phyloP scores from a whole-genome alignment of 345 rosid species.

The Populus nigra region DNA sequence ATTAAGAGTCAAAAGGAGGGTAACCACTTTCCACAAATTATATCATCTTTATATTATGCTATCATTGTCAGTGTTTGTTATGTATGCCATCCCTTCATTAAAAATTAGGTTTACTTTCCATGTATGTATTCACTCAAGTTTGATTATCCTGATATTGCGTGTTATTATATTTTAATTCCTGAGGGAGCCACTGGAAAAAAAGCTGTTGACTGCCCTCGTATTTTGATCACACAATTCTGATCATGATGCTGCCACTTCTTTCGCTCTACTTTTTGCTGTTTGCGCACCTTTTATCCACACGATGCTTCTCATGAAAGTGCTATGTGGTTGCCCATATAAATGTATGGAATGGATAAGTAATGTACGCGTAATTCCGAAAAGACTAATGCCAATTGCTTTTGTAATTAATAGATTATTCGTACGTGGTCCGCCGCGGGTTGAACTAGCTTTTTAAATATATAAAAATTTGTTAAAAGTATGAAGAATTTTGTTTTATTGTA shows the following conservation, averaged over 20 bases:
- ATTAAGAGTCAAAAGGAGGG: slow-evolving; percentile 18
- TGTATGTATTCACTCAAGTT: neutral
- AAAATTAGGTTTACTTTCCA: neutral
- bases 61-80: slow-evolving; percentile 13
- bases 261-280: neutral
- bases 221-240: neutral
- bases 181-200: neutral
- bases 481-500: too few relatives aligned
- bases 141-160: neutral
- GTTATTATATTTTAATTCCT: neutral
- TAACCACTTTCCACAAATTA: slow-evolving; percentile 15
- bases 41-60: neutral
- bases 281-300: neutral
- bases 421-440: too few relatives aligned
- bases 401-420: too few relatives aligned
- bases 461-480: too few relatives aligned
- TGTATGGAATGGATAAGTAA: neutral
- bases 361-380: neutral
- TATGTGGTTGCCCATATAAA: neutral
- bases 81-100: neutral
- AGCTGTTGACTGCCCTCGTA: neutral
- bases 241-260: slow-evolving; percentile 9
- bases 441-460: too few relatives aligned
- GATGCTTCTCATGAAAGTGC: neutral
- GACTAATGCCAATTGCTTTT: too few relatives aligned